These are phyloP conservation scores for Theobroma cacao DNA, from an alignment of 345 rosid genomes.

Conservation along the genomic window DNA sequence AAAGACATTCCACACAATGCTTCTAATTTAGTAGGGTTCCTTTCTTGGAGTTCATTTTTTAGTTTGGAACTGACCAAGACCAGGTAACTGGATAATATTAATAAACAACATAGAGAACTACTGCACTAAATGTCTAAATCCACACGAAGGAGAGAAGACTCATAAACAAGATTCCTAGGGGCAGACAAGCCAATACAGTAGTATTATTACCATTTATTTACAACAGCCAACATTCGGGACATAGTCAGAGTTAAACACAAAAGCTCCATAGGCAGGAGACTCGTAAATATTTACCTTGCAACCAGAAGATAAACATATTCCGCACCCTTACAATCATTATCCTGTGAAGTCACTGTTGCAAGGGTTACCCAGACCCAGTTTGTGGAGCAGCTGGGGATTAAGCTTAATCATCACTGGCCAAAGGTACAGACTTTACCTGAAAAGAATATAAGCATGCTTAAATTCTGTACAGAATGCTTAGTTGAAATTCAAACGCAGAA, in stretches of 20 bases:
- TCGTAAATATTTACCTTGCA: background rate
- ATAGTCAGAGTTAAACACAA: background rate
- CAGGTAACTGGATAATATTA: background rate
- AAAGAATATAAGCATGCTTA: slow-evolving; percentile 7
- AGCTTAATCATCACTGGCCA: slow-evolving; percentile 50
- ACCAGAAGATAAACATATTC: background rate
- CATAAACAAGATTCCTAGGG: background rate
- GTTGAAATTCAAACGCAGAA: background rate
- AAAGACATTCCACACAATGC: background rate
- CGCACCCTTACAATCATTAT: background rate
- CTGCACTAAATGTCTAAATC: no score
- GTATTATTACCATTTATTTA: background rate
- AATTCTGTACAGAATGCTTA: background rate
- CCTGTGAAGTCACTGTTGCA: background rate
- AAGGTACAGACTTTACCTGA: slow-evolving; percentile 85
- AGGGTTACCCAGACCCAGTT: background rate
- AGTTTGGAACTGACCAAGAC: background rate
- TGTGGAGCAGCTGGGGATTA: slow-evolving; percentile 17
- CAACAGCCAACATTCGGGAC: slow-evolving; percentile 1
- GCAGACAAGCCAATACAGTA: background rate
- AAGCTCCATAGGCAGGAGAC: background rate
- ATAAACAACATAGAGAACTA: no score
- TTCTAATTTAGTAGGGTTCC: background rate
- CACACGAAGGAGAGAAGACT: no score
- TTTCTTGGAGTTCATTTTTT: background rate